Conservation (phyloP, 2,329 filamentous ascomycete species). For the Arthrobotrys entomopaga region DNA sequence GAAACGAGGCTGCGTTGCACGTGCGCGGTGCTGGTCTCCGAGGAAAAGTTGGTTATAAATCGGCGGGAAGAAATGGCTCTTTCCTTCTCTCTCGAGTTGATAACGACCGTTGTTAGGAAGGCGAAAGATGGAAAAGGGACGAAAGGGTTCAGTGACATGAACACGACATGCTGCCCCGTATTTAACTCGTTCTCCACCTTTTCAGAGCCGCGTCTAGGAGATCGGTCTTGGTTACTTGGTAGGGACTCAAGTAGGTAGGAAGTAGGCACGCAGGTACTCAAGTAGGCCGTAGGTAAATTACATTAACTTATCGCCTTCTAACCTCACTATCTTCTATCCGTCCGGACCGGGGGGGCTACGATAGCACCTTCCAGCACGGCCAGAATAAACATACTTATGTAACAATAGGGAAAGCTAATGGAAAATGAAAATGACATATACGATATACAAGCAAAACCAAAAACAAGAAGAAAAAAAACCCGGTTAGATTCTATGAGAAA, state of each 20-base stretch:
- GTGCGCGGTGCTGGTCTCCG: too few relatives aligned
- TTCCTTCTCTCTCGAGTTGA: too few relatives aligned
- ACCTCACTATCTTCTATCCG: conserved; percentile 5
- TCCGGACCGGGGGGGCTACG: neutral
- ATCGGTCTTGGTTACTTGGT: neutral
- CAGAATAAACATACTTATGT: neutral
- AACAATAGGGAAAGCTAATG: neutral
- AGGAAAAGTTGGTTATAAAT: too few relatives aligned
- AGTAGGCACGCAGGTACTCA: too few relatives aligned
- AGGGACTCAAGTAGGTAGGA: neutral
- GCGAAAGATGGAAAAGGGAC: neutral
- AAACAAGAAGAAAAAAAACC: neutral
- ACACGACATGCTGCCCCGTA: neutral
- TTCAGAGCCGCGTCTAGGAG: neutral
- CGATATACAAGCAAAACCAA: conserved; percentile 1
- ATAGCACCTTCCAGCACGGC: neutral
- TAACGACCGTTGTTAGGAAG: too few relatives aligned
- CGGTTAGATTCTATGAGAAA: neutral
- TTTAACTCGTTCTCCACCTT: neutral
- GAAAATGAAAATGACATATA: neutral
- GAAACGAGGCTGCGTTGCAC: conserved; percentile 1
- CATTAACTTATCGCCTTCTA: too few relatives aligned
- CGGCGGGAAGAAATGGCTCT: too few relatives aligned
- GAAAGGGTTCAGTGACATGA: neutral
- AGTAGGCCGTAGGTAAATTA: too few relatives aligned